Percentiles rank a stretch among this genome's conserved stretches.
Conservation (phyloP, 2,329 filamentous ascomycete species). For the Fusarium sp. region DNA sequence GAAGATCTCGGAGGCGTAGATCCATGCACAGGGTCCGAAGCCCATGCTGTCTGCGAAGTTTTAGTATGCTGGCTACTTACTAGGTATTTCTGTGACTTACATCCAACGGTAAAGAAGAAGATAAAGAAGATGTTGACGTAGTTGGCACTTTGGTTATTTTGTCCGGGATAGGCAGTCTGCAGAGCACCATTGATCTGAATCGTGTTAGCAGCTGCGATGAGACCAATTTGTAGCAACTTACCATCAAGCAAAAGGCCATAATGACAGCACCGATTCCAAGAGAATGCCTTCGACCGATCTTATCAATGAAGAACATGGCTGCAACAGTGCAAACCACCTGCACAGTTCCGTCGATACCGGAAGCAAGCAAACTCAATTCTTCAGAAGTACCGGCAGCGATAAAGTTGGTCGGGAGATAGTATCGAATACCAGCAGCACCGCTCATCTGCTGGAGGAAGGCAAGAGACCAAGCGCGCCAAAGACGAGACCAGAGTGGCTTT, state of each 20-base stretch:
- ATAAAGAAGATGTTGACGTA: slow-evolving; percentile 21
- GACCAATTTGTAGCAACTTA: not conserved
- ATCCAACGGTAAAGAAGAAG: slow-evolving; percentile 17
- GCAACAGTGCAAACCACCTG: slow-evolving; percentile 18
- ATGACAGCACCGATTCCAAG: slow-evolving; percentile 11
- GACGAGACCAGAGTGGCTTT: slow-evolving; percentile 14
- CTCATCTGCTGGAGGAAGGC: slow-evolving; percentile 15
- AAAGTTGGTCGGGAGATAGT: slow-evolving; percentile 15
- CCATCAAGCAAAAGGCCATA: slow-evolving; percentile 22
- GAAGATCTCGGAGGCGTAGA: slow-evolving; percentile 21
- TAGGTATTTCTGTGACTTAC: not conserved
- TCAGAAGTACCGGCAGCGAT: slow-evolving; percentile 11
- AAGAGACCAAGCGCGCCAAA: slow-evolving; percentile 14
- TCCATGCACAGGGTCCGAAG: slow-evolving; percentile 13
- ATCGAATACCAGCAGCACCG: slow-evolving; percentile 12
- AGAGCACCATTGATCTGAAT: slow-evolving; percentile 12
- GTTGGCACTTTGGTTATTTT: slow-evolving; percentile 10
- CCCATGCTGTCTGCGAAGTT: slow-evolving; percentile 6
- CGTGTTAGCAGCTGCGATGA: not conserved
- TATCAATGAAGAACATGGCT: slow-evolving; percentile 23
- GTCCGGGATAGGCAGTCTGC: slow-evolving; percentile 5
- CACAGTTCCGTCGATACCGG: slow-evolving; percentile 14
- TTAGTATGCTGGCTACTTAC: accelerated
- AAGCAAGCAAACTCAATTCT: slow-evolving; percentile 7
- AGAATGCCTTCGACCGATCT: slow-evolving; percentile 12